Base-by-base conservation (phyloP, 23 red algal species). In the Gracilaria gracilis region DNA sequence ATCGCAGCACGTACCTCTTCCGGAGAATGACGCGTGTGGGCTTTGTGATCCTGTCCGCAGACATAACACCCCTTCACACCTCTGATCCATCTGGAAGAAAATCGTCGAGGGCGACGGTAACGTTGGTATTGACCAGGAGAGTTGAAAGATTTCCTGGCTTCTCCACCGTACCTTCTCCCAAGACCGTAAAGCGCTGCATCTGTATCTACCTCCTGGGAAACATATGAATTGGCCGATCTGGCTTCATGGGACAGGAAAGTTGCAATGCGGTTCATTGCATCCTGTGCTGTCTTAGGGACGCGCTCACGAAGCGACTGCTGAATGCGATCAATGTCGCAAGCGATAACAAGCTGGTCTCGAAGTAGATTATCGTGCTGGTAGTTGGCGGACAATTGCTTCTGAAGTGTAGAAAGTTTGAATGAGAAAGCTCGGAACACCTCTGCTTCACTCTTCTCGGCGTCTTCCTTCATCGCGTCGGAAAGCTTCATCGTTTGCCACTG, bases 1-100 rank as follows among this genome's bases (percentile, higher is more conserved):
- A 88, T 88, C 7, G 84, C 65, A 24, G 67, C 70, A 24, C 40
- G 42, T 0, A 88, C 55, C 38, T 88, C 51, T 74, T 74, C 69
- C 21, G 36, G 69, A 46, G 77, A 32, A 20, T 81, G 77, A 27
- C 48, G 48, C 2, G 16, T 55, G 14, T 21, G 24, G 2, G 77
- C 77, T 58, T 58, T 55, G 48, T 81, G 77, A 21, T 57, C 47
- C 47, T 81, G 57, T 54, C 77, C 77, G 23, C 42, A 81, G 16
- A 81, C 38, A 14, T 58, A 81, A 27, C 77, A 81, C 1, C 77
- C 77, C 19, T 81, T 81, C 31, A 57, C 47, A 58, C 77, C 34
- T 37, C 11, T 81, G 17, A 72, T 40, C 83, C 83, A 87, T 55
- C 27, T 48, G 0, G 59, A 57, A 19, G 51, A 55, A 15, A 81